Evolutionary conservation across 1,284 basidiomycete species (phyloP).

Genomic region (Ustilago esculenta): DNA sequence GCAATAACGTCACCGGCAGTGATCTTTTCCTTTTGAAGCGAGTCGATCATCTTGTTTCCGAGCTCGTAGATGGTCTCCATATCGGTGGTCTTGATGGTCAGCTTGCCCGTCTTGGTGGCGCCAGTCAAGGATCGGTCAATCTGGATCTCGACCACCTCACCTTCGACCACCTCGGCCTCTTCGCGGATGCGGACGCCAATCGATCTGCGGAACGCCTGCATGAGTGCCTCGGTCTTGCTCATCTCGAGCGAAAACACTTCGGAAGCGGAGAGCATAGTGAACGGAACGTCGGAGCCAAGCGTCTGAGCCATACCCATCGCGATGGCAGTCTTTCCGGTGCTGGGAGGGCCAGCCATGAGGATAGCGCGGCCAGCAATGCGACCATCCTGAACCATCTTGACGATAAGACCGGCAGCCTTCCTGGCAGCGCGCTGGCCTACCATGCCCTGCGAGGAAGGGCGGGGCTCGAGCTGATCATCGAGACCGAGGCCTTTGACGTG

Average conservation of each 20-base stretch:
- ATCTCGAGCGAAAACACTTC: slow-evolving; percentile 95
- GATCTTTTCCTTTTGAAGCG: slow-evolving; percentile 94
- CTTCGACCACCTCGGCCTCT: slow-evolving; percentile 96
- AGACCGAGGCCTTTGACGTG: slow-evolving; percentile 75
- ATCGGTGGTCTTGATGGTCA: slow-evolving; percentile 98
- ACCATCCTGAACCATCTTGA: slow-evolving; percentile 97
- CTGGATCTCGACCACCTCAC: slow-evolving; percentile 98
- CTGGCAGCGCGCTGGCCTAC: slow-evolving; percentile 94
- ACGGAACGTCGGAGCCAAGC: slow-evolving; percentile 90
- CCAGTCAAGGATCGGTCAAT: slow-evolving; percentile 97
- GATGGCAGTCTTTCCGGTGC: slow-evolving; percentile 96
- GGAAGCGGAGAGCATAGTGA: slow-evolving; percentile 94
- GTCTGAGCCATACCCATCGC: slow-evolving; percentile 96
- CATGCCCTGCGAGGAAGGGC: slow-evolving; percentile 87
- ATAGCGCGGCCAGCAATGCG: slow-evolving; percentile 93
- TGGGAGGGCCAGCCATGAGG: slow-evolving; percentile 93
- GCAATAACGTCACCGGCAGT: slow-evolving; percentile 94
- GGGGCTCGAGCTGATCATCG: slow-evolving; percentile 87
- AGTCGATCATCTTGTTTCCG: slow-evolving; percentile 99
- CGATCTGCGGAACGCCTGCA: slow-evolving; percentile 91
- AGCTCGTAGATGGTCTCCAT: slow-evolving; percentile 99
- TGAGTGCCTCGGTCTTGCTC: slow-evolving; percentile 98
- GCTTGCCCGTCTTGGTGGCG: slow-evolving; percentile 95
- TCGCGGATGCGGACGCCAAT: slow-evolving; percentile 98
- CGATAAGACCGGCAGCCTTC: slow-evolving; percentile 94